Conservation (phyloP, 805 yeast species). For the Metschnikowia cubensis region DNA sequence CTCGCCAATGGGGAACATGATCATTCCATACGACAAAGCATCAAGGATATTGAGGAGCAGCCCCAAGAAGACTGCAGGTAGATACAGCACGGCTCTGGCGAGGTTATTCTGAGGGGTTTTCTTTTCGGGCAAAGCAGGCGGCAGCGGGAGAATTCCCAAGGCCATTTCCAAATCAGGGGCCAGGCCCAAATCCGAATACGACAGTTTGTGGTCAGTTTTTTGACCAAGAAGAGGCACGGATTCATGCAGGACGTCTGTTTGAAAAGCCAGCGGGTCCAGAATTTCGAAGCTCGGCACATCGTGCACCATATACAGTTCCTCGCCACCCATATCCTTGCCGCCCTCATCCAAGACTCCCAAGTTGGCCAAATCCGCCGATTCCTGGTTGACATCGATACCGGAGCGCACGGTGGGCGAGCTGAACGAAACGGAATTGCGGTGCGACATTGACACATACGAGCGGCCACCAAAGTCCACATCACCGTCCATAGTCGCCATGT, state of each 20-base stretch:
- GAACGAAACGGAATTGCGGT: constrained; percentile 24
- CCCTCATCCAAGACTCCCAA: constrained; percentile 47
- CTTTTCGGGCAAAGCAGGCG: background rate
- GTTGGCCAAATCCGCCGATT: constrained; percentile 53
- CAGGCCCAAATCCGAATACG: background rate
- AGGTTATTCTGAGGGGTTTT: constrained; percentile 9
- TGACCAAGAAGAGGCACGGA: background rate
- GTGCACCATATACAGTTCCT: background rate
- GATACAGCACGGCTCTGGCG: constrained; percentile 41
- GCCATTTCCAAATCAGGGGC: constrained; percentile 7
- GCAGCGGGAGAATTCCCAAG: constrained; percentile 10
- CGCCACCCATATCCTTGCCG: constrained; percentile 13
- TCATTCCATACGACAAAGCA: constrained; percentile 96
- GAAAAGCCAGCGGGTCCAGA: background rate
- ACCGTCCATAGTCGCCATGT: background rate
- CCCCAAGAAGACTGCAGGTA: constrained; percentile 86
- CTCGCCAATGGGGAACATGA: constrained; percentile 87
- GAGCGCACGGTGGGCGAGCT: constrained; percentile 46
- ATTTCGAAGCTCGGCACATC: constrained; percentile 14
- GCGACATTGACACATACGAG: constrained; percentile 34
- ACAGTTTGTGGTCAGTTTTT: constrained; percentile 3
- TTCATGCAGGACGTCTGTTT: background rate
- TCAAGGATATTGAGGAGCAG: constrained; percentile 81
- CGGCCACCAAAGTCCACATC: constrained; percentile 34
- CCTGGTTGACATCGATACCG: constrained; percentile 50